A percentile compares a stretch with the other conserved stretches of the same genome.
Evolutionary conservation across 2,329 filamentous ascomycete species (phyloP).

Genomic region (Colletotrichum chrysophilum): DNA sequence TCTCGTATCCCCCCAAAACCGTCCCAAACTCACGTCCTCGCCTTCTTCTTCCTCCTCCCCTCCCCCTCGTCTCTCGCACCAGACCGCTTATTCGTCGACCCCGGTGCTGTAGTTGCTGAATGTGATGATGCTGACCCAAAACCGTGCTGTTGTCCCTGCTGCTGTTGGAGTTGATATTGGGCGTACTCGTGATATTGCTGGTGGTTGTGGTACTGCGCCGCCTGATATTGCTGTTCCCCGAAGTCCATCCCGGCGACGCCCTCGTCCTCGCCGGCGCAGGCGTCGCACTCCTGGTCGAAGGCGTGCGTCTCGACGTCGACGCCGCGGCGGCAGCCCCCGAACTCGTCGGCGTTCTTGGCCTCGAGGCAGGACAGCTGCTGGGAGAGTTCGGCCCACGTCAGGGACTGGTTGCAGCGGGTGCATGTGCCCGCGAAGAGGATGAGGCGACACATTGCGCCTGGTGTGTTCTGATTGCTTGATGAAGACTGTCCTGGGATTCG

Average conservation of each 20-base stretch:
- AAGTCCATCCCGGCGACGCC: slow-evolving; percentile 46
- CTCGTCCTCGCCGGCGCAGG: slow-evolving; percentile 46
- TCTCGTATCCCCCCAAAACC: neutral
- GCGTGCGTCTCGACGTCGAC: slow-evolving; percentile 46
- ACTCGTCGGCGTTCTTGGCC: slow-evolving; percentile 52
- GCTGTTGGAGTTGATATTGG: neutral
- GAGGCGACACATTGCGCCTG: slow-evolving; percentile 51
- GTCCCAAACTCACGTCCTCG: slow-evolving; percentile 3
- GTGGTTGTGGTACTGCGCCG: neutral
- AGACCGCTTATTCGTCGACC: neutral
- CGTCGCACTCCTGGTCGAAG: slow-evolving; percentile 54
- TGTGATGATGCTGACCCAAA: neutral
- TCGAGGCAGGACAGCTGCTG: slow-evolving; percentile 54
- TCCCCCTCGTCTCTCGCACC: neutral
- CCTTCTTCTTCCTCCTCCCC: slow-evolving; percentile 1
- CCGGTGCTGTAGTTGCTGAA: neutral
- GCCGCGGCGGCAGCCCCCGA: slow-evolving; percentile 48
- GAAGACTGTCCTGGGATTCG: neutral
- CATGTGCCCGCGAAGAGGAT: slow-evolving; percentile 49
- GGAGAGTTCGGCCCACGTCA: slow-evolving; percentile 49
- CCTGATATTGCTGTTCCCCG: slow-evolving; percentile 18
- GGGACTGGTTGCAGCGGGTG: slow-evolving; percentile 43
- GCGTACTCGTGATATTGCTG: neutral
- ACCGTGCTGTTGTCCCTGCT: neutral
- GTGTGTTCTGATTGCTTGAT: neutral